These are phyloP conservation scores for Chlorella sp. DNA, from an alignment of 139 green algal species.

Conservation along the genomic window DNA sequence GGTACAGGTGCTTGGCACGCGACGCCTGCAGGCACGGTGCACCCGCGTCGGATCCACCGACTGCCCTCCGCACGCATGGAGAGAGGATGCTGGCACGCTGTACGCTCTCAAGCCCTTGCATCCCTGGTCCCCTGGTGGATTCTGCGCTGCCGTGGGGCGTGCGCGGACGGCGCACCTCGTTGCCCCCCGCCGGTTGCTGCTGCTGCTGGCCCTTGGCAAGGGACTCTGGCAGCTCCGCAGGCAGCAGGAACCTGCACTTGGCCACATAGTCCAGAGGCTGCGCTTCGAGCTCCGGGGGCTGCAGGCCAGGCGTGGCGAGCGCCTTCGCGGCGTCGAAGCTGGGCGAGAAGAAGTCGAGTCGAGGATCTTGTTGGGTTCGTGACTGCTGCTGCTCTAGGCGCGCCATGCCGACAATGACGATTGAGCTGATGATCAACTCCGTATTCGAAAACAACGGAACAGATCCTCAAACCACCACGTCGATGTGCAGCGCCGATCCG, in stretches of 20 bases:
- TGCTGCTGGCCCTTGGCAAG: background rate
- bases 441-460: too few species aligned
- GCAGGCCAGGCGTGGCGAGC: slow-evolving; percentile 30
- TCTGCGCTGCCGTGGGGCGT: too few species aligned
- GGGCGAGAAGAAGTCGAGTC: slow-evolving; percentile 43
- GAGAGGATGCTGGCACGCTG: too few species aligned
- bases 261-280: slow-evolving; percentile 53
- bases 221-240: slow-evolving; percentile 29
- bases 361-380: slow-evolving; percentile 1
- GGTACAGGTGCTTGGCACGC: slow-evolving; percentile 2
- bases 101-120: background rate
- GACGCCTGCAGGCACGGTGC: background rate
- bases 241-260: slow-evolving; percentile 48
- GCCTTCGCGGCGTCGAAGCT: slow-evolving; percentile 42
- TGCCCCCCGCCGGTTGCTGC: too few species aligned
- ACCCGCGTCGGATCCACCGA: background rate
- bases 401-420: too few species aligned
- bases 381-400: too few species aligned
- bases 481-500: too few species aligned
- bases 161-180: too few species aligned
- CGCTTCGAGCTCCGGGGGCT: slow-evolving; percentile 42
- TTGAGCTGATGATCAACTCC: too few species aligned
- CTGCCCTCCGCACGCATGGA: too few species aligned
- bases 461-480: too few species aligned
- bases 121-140: too few species aligned